phyloP scores from a whole-genome alignment of 805 yeast species.

The Deakozyma indianensis region DNA sequence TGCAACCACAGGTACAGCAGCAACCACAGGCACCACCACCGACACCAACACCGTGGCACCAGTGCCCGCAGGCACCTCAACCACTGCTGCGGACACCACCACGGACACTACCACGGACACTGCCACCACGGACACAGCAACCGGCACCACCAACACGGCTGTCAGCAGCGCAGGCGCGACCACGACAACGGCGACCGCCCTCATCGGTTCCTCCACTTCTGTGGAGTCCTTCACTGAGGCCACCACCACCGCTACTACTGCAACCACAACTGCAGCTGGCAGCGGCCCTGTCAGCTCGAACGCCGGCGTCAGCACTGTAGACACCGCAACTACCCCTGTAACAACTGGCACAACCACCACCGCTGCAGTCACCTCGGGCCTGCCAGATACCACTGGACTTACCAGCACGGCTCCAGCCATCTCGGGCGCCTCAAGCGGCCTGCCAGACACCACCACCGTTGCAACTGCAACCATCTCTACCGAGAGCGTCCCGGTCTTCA shows the following conservation, averaged over 20 bases:
- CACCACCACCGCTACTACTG: not conserved
- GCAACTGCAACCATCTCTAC: slow-evolving; percentile 39
- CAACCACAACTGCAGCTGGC: not conserved
- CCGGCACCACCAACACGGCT: not conserved
- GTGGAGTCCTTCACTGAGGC: not conserved
- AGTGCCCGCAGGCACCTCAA: not conserved
- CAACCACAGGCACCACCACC: slow-evolving; percentile 6
- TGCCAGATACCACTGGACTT: not conserved
- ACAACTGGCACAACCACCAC: slow-evolving; percentile 11
- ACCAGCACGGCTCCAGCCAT: no score
- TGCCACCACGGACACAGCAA: not conserved
- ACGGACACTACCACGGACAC: not conserved
- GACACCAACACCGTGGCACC: slow-evolving; percentile 3
- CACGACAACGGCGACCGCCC: not conserved
- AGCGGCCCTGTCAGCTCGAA: not conserved
- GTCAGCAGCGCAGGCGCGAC: not conserved
- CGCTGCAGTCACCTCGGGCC: slow-evolving; percentile 2
- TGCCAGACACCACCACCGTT: slow-evolving; percentile 2
- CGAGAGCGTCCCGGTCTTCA: slow-evolving; percentile 67
- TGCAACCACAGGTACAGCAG: slow-evolving; percentile 7
- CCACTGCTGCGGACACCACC: not conserved
- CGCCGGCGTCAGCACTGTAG: not conserved
- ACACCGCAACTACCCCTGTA: slow-evolving; percentile 6
- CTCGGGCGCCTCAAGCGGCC: not conserved
- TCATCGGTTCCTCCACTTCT: not conserved